Percentiles rank a stretch among this genome's conserved stretches.
phyloP scores from a whole-genome alignment of 345 rosid genomes.

The Physaria fendleri region DNA sequence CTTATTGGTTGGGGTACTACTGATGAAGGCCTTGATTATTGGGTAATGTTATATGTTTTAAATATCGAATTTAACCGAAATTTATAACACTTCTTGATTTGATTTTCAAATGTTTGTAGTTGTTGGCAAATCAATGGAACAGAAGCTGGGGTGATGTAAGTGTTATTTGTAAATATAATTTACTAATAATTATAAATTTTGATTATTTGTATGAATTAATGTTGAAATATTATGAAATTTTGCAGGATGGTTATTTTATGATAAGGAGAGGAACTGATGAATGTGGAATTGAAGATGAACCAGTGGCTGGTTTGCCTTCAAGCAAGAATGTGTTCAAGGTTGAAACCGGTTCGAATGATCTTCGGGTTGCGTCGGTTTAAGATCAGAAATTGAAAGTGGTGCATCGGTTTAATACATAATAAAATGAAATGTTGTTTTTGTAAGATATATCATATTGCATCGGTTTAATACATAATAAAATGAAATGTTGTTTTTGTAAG shows the following conservation, averaged over 20 bases:
- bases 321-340: constrained; percentile 55
- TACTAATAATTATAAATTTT: not conserved
- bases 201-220: not conserved
- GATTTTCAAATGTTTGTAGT: constrained; percentile 40
- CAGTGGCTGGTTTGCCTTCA: constrained; percentile 78
- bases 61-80: not conserved
- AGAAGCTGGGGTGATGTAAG: constrained; percentile 91
- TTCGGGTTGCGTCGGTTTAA: constrained; percentile 38
- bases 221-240: constrained; percentile 8
- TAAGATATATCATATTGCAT: constrained; percentile 34
- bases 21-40: constrained; percentile 77
- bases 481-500: constrained; percentile 3
- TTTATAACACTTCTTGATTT: not conserved
- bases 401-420: constrained; percentile 35
- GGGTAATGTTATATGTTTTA: constrained; percentile 42
- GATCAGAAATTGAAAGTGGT: constrained; percentile 10
- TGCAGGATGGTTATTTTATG: constrained; percentile 90
- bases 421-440: not conserved
- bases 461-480: constrained; percentile 26
- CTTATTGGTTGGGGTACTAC: constrained; percentile 97
- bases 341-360: constrained; percentile 28
- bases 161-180: constrained; percentile 1
- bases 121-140: constrained; percentile 94
- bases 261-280: constrained; percentile 84
- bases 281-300: constrained; percentile 81